Evolutionary conservation across 192 early-diverging fungal genomes (phyloP), one percentile per base, ranked within the genome.

Genomic region (Podila horticola): DNA sequence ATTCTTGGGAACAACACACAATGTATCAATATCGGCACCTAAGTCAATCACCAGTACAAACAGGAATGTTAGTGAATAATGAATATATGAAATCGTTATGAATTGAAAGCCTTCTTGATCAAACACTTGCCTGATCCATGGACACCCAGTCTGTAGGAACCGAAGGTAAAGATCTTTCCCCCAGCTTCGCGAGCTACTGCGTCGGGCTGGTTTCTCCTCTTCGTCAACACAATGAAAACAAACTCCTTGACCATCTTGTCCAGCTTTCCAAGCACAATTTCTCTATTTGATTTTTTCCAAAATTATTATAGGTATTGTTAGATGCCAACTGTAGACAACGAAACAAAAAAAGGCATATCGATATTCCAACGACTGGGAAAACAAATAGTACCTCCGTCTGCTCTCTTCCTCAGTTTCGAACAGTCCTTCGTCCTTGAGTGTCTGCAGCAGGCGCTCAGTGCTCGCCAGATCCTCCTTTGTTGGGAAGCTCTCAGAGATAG

Each of bases 11-110:
- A 93, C 94, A 13, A 99, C 96, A 74, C 97, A 98, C 36, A 99
- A 82, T 0, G 96, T 98, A 91, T 99, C 98, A 59, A 99, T 97
- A 96, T 99, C 98, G n/a, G 94, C 89, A 20, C 93, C 95, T 93
- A 59, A 1, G 29, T 30, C 12, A 15, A 48, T 61, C 9, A 1
- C 48, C 17, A 62, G 2, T 31, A 58, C 12, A 51, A 33, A 8
- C 48, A 11, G 3, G 10, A 52, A n/a, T 52, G 52, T 55, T 55
- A 55, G 22, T 26, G 52, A 26, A 10, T 9, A 4, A 24, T 3
- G 11, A 26, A 55, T 55, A n/a, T 24, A 45, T 26, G 22, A 8
- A 3, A n/a, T 55, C 52, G n/a, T 3, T 24, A 52, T 7, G 24
- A 55, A 22, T 24, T 24, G 22, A 55, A 24, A 11, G 12, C 22